phyloP scores from a whole-genome alignment of 2,329 filamentous ascomycete genomes.

The Trichophyton benhamiae region DNA sequence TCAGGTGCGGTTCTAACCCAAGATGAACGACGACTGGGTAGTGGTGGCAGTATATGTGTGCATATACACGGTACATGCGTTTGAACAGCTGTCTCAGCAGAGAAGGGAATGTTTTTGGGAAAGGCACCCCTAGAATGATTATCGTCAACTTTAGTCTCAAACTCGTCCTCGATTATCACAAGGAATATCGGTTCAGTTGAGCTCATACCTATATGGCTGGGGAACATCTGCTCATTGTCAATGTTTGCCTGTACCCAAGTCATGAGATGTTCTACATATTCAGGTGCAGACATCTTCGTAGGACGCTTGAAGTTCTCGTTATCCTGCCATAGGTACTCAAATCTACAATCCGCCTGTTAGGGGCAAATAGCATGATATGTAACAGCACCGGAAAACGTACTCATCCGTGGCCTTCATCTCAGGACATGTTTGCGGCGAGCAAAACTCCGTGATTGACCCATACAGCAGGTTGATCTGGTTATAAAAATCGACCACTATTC shows the following conservation, averaged over 20 bases:
- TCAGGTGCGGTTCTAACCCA: slow-evolving; percentile 89
- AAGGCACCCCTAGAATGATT: slow-evolving; percentile 58
- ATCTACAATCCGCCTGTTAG: slow-evolving; percentile 40
- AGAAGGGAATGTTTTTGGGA: slow-evolving; percentile 80
- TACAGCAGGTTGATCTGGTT: slow-evolving; percentile 99
- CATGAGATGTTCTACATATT: slow-evolving; percentile 97
- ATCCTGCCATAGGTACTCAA: slow-evolving; percentile 99
- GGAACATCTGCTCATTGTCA: slow-evolving; percentile 89
- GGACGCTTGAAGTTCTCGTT: slow-evolving; percentile 85
- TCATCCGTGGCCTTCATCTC: slow-evolving; percentile 99
- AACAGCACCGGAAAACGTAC: slow-evolving; percentile 37
- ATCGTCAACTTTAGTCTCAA: neutral
- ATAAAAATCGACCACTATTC: slow-evolving; percentile 93
- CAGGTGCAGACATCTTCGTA: slow-evolving; percentile 94
- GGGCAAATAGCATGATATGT: neutral
- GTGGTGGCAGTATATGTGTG: slow-evolving; percentile 99
- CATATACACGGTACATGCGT: slow-evolving; percentile 95
- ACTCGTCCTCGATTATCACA: neutral
- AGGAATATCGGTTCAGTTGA: neutral
- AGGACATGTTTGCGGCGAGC: slow-evolving; percentile 89
- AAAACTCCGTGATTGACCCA: slow-evolving; percentile 97
- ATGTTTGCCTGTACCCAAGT: slow-evolving; percentile 90
- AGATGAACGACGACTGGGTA: slow-evolving; percentile 93
- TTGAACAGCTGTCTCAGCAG: slow-evolving; percentile 96
- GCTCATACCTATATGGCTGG: slow-evolving; percentile 68